phyloP scores from a whole-genome alignment of 352 stramenopile genomes.

The Globisporangium orthogonon region DNA sequence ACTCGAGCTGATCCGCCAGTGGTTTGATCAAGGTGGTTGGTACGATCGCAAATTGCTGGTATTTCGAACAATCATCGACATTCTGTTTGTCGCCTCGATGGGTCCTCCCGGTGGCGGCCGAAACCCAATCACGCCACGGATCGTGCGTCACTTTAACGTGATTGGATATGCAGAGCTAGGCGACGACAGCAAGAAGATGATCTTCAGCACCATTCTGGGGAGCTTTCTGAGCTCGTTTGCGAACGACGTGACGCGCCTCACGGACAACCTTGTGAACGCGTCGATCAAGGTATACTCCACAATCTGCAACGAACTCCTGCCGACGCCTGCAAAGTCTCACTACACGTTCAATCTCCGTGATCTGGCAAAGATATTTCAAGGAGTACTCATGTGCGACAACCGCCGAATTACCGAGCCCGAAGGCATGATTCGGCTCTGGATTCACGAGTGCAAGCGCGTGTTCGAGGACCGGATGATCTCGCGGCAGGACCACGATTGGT shows the following conservation, averaged over 20 bases:
- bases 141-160: slow-evolving; percentile 92
- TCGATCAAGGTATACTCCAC: slow-evolving; percentile 91
- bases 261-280: slow-evolving; percentile 64
- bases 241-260: slow-evolving; percentile 46
- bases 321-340: slow-evolving; percentile 92
- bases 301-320: slow-evolving; percentile 86
- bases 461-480: slow-evolving; percentile 94
- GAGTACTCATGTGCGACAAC: slow-evolving; percentile 83
- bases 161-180: slow-evolving; percentile 89
- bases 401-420: slow-evolving; percentile 56
- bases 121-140: slow-evolving; percentile 88
- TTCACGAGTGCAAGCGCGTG: slow-evolving; percentile 92
- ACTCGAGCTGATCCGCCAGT: slow-evolving; percentile 93
- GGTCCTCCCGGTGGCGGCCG: slow-evolving; percentile 88
- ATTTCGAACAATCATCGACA: slow-evolving; percentile 86
- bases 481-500: slow-evolving; percentile 88
- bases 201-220: slow-evolving; percentile 91
- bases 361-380: slow-evolving; percentile 92
- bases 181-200: slow-evolving; percentile 86
- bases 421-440: slow-evolving; percentile 83
- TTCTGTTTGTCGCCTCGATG: slow-evolving; percentile 90
- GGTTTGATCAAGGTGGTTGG: slow-evolving; percentile 92
- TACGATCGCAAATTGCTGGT: slow-evolving; percentile 92
- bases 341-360: slow-evolving; percentile 96
- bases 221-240: slow-evolving; percentile 72